Conservation (phyloP, 106 monocot species). For the Vanilla planifolia region DNA sequence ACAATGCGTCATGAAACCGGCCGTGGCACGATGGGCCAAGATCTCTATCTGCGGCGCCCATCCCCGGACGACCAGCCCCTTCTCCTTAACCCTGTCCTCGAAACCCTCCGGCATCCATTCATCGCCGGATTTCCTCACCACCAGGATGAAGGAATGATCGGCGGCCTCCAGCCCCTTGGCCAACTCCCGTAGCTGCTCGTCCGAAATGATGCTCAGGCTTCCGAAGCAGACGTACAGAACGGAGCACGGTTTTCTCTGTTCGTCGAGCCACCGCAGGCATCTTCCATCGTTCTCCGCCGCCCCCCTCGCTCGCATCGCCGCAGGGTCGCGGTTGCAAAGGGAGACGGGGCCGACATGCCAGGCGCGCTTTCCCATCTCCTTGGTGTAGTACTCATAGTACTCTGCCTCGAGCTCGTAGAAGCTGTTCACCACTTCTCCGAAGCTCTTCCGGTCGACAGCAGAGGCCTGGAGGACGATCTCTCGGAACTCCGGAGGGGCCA, state of each 20-base stretch:
- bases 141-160: slow-evolving; percentile 16
- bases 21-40: slow-evolving; percentile 1
- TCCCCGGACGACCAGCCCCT: slow-evolving; percentile 6
- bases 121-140: neutral
- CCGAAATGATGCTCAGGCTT: neutral
- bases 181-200: slow-evolving; percentile 8
- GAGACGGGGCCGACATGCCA: slow-evolving; percentile 10
- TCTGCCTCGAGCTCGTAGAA: slow-evolving; percentile 18
- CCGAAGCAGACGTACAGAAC: slow-evolving; percentile 22
- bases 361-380: neutral
- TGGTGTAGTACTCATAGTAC: slow-evolving; percentile 1
- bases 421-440: slow-evolving; percentile 13
- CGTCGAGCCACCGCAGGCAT: neutral
- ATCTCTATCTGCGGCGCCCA: slow-evolving; percentile 14
- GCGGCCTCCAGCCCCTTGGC: slow-evolving; percentile 18
- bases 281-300: neutral
- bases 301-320: neutral
- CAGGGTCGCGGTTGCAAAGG: neutral
- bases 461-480: neutral
- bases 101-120: neutral
- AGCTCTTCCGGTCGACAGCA: neutral
- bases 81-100: slow-evolving; percentile 7
- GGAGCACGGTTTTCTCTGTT: slow-evolving; percentile 5
- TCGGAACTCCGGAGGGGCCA: neutral
- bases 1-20: slow-evolving; percentile 12